Evolutionary conservation across 345 rosid genomes (phyloP).

Genomic region (Excoecaria cochinchinensis): DNA sequence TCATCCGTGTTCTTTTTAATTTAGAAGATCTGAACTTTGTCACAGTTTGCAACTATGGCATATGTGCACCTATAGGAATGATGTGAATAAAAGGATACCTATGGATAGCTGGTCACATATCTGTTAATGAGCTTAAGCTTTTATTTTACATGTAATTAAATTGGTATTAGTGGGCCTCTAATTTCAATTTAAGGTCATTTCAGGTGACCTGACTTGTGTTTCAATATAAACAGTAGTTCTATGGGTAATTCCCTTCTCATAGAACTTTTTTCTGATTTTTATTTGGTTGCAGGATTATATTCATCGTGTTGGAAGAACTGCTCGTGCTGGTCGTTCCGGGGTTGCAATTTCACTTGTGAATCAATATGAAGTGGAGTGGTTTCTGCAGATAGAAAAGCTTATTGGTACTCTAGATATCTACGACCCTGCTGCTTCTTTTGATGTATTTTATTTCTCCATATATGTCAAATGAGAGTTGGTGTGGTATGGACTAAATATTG

Average conservation of each 20-base stretch:
- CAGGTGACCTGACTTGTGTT: no score
- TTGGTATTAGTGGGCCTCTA: no score
- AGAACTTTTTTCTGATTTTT: neutral
- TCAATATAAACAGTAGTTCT: neutral
- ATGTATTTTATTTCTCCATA: neutral
- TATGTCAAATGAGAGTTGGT: neutral
- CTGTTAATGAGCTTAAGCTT: no score
- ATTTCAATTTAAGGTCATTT: no score
- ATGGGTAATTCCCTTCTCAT: neutral
- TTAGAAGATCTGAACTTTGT: no score
- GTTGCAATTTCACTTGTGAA: conserved; percentile 85
- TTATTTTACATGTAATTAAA: no score
- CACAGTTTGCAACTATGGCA: no score
- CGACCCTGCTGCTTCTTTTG: neutral
- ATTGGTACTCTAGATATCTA: conserved; percentile 48
- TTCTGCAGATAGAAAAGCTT: conserved; percentile 79
- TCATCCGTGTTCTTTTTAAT: no score
- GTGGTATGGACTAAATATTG: neutral
- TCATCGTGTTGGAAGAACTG: conserved; percentile 87
- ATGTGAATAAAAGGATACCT: neutral
- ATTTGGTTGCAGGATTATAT: conserved; percentile 66
- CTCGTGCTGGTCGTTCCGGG: conserved; percentile 98
- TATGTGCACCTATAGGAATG: neutral
- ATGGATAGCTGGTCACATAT: no score
- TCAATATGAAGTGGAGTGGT: conserved; percentile 95